These are phyloP conservation scores for Dothideomycetes sp. DNA, from an alignment of 2,329 filamentous ascomycete genomes.

Conservation along the genomic window DNA sequence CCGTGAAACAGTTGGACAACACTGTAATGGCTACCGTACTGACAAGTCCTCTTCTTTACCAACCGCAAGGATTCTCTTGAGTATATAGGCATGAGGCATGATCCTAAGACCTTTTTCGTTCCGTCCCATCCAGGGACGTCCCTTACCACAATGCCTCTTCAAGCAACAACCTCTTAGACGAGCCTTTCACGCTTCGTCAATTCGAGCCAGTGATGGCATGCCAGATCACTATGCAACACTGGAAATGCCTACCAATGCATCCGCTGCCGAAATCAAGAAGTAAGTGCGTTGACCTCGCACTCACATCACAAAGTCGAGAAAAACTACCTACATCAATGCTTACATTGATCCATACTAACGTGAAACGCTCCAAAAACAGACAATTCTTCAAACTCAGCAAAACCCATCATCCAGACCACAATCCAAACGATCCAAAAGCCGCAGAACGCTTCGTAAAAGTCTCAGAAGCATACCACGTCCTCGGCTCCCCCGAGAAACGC, in stretches of 20 bases:
- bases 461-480: constrained; percentile 71
- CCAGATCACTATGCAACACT: constrained; percentile 76
- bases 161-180: not conserved
- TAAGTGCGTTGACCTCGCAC: constrained; percentile 28
- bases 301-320: no score
- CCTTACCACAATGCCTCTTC: not conserved
- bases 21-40: no score
- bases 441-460: constrained; percentile 71
- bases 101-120: constrained; percentile 9
- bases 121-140: not conserved
- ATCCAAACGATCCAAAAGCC: constrained; percentile 65
- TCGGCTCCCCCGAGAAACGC: constrained; percentile 65
- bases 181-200: constrained; percentile 39
- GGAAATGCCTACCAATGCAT: constrained; percentile 59
- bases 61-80: no score
- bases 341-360: no score
- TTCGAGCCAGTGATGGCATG: constrained; percentile 27
- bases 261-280: constrained; percentile 76
- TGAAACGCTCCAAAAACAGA: constrained; percentile 12
- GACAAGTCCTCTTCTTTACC: no score
- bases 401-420: constrained; percentile 83
- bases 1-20: not conserved
- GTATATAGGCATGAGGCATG: constrained; percentile 18
- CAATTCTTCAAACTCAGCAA: constrained; percentile 89
- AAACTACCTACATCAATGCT: no score